Evolutionary conservation across 345 rosid species (phyloP).

Genomic region (Camelina hispida): DNA sequence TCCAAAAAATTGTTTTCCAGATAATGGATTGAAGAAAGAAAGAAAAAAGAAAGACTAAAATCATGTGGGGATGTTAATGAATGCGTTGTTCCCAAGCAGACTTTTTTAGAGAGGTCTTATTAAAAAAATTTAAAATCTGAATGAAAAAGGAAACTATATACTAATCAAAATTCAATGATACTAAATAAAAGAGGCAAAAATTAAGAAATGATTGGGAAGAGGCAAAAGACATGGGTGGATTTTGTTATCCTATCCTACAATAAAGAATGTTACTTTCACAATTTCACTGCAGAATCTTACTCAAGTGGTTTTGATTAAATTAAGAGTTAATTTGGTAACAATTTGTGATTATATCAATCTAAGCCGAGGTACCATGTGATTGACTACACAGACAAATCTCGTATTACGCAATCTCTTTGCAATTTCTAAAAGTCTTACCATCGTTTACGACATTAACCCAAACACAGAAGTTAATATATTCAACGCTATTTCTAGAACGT

Average conservation of each 20-base stretch:
- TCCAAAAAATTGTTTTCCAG: neutral
- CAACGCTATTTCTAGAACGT: too few species aligned
- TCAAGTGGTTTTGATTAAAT: neutral
- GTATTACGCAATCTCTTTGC: neutral
- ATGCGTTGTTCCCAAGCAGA: constrained; percentile 39
- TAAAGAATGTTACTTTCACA: constrained; percentile 28
- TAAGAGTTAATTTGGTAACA: neutral
- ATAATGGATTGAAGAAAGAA: neutral
- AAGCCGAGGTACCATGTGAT: constrained; percentile 13
- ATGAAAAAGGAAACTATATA: constrained; percentile 1
- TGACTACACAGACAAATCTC: constrained; percentile 2
- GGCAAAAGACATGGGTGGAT: constrained; percentile 30
- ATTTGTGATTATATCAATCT: constrained; percentile 1
- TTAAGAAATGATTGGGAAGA: constrained; percentile 41
- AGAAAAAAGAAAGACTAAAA: neutral
- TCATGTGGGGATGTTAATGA: constrained; percentile 34
- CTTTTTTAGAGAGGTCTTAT: neutral
- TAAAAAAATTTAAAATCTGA: neutral
- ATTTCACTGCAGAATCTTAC: constrained; percentile 36
- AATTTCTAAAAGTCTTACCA: neutral
- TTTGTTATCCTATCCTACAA: constrained; percentile 11
- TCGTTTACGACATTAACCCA: neutral
- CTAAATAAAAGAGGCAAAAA: neutral
- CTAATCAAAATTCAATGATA: constrained; percentile 19
- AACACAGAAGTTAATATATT: neutral